Evolutionary conservation across 306 rosid genomes (phyloP), one percentile per base, ranked within the genome.

Genomic region (Lagenaria siceraria): DNA sequence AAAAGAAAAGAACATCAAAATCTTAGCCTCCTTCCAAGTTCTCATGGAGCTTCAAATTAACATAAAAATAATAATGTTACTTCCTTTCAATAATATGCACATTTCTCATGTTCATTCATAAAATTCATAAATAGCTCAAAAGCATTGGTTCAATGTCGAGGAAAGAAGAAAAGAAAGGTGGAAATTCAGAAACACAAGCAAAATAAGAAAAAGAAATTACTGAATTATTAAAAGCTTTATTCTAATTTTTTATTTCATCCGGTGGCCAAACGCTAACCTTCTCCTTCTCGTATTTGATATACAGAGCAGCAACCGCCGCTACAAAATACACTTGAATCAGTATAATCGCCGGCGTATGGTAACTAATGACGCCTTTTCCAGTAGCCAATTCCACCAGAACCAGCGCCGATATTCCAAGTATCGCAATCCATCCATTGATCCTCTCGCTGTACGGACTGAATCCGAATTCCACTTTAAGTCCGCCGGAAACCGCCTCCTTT

Each of bases 301-400:
- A 92, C 65, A 89, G 12, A 18, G 98, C 88, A 3, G 88, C 69
- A 35, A 82, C 93, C 0, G 96, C 96, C 54, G 96, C 90, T 49
- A 94, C 92, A 18, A 92, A 95, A 43, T 95, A 95, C 0, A 88
- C n/a, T 87, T 92, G 98, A 84, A 83, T 63, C 18, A 95, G 75
- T 4, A 92, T 74, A 42, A 86, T 85, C 25, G 93, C 14, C 3
- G 97, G 93, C 60, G 96, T 68, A 76, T 95, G 98, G 51, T 84
- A 95, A 24, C 84, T 89, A 5, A 95, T 62, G 6, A 95, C 91
- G 3, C 97, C 78, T 87, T 87, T 92, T 80, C 97, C 98, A 0
- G 97, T 95, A 0, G 96, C 96, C 0, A 92, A 62, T 80, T 95
- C 98, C 85, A 92, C 96, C 82, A 92, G 79, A 43, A 95, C 1